A percentile compares a stretch with the other conserved stretches of the same genome.
phyloP scores from a whole-genome alignment of 2,329 filamentous ascomycete species.

The Clarireedia paspali region DNA sequence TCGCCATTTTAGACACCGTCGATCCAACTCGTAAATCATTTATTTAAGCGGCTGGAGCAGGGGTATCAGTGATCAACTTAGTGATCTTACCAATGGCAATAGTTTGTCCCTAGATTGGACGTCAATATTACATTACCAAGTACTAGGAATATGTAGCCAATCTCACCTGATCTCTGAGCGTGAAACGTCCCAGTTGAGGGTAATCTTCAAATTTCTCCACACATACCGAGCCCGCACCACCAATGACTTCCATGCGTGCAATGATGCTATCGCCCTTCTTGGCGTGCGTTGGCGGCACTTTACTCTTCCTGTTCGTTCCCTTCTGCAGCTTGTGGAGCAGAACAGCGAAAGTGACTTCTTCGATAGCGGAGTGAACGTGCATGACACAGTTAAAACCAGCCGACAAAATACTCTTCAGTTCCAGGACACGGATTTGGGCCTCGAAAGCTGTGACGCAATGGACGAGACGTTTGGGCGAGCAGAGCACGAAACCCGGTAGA shows the following conservation, averaged over 20 bases:
- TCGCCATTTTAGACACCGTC: no score
- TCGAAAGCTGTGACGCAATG: conserved; percentile 87
- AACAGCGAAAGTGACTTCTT: conserved; percentile 87
- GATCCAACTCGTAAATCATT: no score
- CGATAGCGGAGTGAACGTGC: conserved; percentile 93
- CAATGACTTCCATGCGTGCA: conserved; percentile 79
- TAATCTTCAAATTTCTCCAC: conserved; percentile 95
- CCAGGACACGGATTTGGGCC: conserved; percentile 91
- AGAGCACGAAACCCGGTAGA: conserved; percentile 89
- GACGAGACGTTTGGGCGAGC: conserved; percentile 86
- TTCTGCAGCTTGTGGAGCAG: conserved; percentile 93
- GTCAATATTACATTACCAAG: conserved; percentile 12
- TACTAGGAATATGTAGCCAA: conserved; percentile 13
- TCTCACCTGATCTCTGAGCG: conserved; percentile 73
- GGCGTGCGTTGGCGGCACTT: conserved; percentile 85
- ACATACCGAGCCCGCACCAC: conserved; percentile 79
- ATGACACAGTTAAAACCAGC: conserved; percentile 97
- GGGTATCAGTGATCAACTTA: conserved; percentile 57
- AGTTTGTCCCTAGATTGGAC: conserved; percentile 73
- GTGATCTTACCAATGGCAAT: conserved; percentile 99
- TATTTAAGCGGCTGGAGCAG: conserved; percentile 6
- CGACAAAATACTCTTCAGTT: conserved; percentile 87
- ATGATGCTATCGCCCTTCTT: conserved; percentile 80
- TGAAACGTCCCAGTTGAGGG: conserved; percentile 86
- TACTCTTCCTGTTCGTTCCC: conserved; percentile 88